These are phyloP conservation scores for Vigna mungo DNA, from an alignment of 306 rosid species.

Conservation along the genomic window DNA sequence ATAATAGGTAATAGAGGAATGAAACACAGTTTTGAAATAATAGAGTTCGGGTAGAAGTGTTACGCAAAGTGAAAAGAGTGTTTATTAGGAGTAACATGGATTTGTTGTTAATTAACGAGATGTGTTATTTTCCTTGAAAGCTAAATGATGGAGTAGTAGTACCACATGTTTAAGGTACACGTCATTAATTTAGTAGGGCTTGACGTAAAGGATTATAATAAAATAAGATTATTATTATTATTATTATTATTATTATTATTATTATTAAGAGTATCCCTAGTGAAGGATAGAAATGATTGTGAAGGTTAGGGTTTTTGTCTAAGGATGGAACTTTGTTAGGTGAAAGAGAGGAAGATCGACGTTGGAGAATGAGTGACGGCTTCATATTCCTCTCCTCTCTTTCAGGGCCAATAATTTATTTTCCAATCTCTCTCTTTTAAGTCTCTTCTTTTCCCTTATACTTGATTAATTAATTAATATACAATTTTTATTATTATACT, in stretches of 20 bases:
- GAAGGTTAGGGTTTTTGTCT: conserved; percentile 71
- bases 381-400: conserved; percentile 66
- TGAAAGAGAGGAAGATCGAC: conserved; percentile 48
- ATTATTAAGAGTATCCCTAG: conserved; percentile 41
- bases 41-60: neutral
- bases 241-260: too few relatives aligned
- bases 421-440: conserved; percentile 34
- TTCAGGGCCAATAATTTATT: conserved; percentile 63
- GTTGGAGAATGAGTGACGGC: conserved; percentile 99
- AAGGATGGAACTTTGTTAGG: conserved; percentile 73
- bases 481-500: too few relatives aligned
- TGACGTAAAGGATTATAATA: conserved; percentile 71
- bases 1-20: too few relatives aligned
- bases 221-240: conserved; percentile 37
- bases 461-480: too few relatives aligned
- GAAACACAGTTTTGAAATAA: too few relatives aligned
- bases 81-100: neutral
- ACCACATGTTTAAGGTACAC: conserved; percentile 56
- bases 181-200: conserved; percentile 52
- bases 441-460: neutral
- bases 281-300: conserved; percentile 51
- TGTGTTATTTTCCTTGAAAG: conserved; percentile 11
- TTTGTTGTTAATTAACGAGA: conserved; percentile 18
- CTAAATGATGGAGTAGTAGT: conserved; percentile 64
- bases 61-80: conserved; percentile 15